Evolutionary conservation across 805 yeast species (phyloP).

Genomic region (Nakazawaea wyomingensis): DNA sequence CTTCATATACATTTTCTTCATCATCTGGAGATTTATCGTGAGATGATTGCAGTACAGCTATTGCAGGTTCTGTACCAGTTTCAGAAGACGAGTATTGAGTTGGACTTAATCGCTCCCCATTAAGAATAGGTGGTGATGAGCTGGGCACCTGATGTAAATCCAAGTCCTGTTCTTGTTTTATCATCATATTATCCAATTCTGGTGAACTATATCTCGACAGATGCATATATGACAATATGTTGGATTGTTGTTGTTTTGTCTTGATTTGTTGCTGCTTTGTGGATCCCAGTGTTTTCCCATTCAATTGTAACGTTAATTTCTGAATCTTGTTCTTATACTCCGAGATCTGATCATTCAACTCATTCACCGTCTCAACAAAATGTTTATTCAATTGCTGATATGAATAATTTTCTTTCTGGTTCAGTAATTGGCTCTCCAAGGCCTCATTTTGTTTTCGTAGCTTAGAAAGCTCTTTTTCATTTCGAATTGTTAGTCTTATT

Average conservation of each 20-base stretch:
- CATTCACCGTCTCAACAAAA: not conserved
- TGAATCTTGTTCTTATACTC: not conserved
- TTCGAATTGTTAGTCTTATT: no score
- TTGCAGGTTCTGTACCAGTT: not conserved
- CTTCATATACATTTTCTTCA: not conserved
- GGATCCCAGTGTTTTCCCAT: not conserved
- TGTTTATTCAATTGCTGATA: conserved; percentile 2
- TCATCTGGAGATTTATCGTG: not conserved
- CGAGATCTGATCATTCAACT: not conserved
- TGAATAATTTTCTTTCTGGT: not conserved
- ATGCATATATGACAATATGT: not conserved
- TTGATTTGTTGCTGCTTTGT: not conserved
- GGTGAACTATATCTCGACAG: not conserved
- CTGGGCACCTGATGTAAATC: not conserved
- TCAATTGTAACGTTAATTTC: not conserved
- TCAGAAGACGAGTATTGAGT: conserved; percentile 2
- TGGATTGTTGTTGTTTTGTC: not conserved
- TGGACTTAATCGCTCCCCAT: not conserved
- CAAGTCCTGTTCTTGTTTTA: not conserved
- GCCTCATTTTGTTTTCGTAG: not conserved
- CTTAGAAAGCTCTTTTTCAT: not conserved
- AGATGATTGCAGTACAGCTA: no score
- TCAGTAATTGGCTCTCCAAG: not conserved
- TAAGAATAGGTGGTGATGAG: not conserved
- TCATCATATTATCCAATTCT: not conserved